Percentiles rank a stretch among this genome's conserved stretches.
These are phyloP conservation scores for Talaromyces thailandensis DNA, from an alignment of 495 filamentous ascomycete species.

Conservation along the genomic window DNA sequence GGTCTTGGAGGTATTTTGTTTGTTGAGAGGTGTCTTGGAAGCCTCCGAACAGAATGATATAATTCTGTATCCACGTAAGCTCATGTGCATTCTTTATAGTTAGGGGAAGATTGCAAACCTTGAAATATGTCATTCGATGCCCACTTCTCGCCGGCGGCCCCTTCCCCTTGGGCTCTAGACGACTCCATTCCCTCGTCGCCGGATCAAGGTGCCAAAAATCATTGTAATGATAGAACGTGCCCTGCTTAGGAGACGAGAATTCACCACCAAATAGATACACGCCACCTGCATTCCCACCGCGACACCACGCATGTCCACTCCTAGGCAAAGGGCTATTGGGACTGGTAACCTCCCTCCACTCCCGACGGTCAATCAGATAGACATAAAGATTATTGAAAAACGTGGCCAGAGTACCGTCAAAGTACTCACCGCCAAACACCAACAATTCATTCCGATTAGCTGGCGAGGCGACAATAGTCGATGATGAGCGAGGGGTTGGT, in stretches of 20 bases:
- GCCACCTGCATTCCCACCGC: conserved; percentile 74
- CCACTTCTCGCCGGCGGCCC: conserved; percentile 83
- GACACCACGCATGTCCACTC: conserved; percentile 86
- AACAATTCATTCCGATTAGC: conserved; percentile 82
- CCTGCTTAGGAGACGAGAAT: conserved; percentile 81
- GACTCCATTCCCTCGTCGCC: conserved; percentile 74
- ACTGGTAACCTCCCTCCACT: conserved; percentile 81
- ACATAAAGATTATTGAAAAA: conserved; percentile 75
- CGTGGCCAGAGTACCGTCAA: conserved; percentile 50
- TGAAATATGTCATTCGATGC: conserved; percentile 92
- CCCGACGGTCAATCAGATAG: conserved; percentile 75
- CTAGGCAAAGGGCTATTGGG: conserved; percentile 88
- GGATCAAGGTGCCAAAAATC: conserved; percentile 94
- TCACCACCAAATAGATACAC: conserved; percentile 89
- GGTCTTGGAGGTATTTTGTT: conserved; percentile 74
- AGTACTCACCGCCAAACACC: conserved; percentile 78
- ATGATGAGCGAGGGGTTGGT: conserved; percentile 67
- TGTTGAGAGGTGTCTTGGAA: conserved; percentile 94
- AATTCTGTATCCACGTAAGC: conserved; percentile 36
- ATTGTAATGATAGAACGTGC: conserved; percentile 98
- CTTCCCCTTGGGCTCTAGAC: conserved; percentile 80
- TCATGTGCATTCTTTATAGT: conserved; percentile 9
- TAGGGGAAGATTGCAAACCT: conserved; percentile 40
- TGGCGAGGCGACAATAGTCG: conserved; percentile 75
- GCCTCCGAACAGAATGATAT: conserved; percentile 67